These are phyloP conservation scores for Cryptosporidium felis DNA, from an alignment of 169 alveolate genomes.

Conservation along the genomic window DNA sequence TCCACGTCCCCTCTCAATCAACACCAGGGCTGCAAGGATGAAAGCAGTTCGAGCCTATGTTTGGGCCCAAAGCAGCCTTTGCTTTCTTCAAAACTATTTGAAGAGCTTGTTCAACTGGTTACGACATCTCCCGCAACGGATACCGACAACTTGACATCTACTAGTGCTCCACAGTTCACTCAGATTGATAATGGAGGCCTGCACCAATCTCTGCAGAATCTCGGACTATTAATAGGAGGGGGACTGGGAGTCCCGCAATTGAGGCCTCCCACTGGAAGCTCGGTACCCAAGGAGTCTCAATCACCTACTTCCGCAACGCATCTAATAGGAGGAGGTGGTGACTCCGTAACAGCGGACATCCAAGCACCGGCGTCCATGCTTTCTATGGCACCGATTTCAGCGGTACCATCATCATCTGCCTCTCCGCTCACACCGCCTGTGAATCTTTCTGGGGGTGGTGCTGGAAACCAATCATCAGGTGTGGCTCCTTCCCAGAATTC, in stretches of 20 bases:
- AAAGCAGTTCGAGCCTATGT: not conserved
- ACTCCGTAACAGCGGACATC: not conserved
- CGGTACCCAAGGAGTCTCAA: not conserved
- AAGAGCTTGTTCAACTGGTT: constrained; percentile 46
- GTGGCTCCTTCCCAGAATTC: too few species aligned
- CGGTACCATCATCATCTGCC: not conserved
- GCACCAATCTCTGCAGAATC: constrained; percentile 39
- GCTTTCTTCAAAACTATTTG: constrained; percentile 8
- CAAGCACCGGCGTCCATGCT: not conserved
- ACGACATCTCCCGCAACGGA: constrained; percentile 3
- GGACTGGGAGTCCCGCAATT: constrained; percentile 5
- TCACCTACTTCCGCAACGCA: constrained; percentile 31
- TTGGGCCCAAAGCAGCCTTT: not conserved
- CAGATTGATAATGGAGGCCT: constrained; percentile 14
- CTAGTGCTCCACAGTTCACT: constrained; percentile 14
- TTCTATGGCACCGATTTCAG: not conserved
- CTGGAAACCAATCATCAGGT: not conserved
- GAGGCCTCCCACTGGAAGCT: not conserved
- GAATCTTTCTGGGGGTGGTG: not conserved
- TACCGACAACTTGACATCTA: not conserved
- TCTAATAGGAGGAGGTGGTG: not conserved
- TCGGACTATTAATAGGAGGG: constrained; percentile 14
- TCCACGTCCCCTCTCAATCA: constrained; percentile 44
- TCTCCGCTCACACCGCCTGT: constrained; percentile 31
- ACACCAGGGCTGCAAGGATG: not conserved